These are phyloP conservation scores for Fusarium pilosicola DNA, from an alignment of 2,329 filamentous ascomycete species.

Conservation along the genomic window DNA sequence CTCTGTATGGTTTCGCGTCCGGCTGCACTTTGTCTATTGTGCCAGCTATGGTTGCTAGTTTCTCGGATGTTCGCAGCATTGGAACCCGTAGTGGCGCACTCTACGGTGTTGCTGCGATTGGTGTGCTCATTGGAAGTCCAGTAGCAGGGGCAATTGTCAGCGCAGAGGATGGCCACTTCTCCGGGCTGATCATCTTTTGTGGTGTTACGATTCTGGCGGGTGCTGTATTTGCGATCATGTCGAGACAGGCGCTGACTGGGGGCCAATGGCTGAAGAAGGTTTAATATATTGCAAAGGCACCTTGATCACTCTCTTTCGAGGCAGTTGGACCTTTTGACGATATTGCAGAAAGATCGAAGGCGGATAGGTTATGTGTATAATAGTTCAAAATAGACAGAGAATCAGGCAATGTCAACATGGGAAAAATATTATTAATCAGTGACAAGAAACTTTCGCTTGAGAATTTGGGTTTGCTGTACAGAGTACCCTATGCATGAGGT, in stretches of 20 bases:
- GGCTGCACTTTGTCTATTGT: slow-evolving; percentile 48
- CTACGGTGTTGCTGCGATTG: slow-evolving; percentile 25
- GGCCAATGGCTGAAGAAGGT: background rate
- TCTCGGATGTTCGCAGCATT: slow-evolving; percentile 64
- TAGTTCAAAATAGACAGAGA: background rate
- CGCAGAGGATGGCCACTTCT: background rate
- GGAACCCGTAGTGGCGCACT: slow-evolving; percentile 61
- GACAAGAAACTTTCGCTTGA: background rate
- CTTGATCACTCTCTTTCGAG: background rate
- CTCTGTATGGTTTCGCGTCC: slow-evolving; percentile 50
- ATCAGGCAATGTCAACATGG: background rate
- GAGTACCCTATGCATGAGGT: too few species aligned
- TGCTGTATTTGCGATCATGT: background rate
- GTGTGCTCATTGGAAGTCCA: slow-evolving; percentile 33
- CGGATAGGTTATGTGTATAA: background rate
- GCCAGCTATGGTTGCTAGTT: slow-evolving; percentile 54
- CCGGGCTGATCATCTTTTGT: background rate
- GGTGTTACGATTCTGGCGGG: background rate
- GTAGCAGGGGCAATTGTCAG: slow-evolving; percentile 35
- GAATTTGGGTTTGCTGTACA: background rate
- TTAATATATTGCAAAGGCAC: background rate
- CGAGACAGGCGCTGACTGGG: background rate
- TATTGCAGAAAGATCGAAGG: background rate
- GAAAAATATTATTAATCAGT: background rate
- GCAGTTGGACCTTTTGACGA: too few species aligned